Base-by-base conservation (phyloP, 1,284 basidiomycete genomes). In the Fomes fomentarius region DNA sequence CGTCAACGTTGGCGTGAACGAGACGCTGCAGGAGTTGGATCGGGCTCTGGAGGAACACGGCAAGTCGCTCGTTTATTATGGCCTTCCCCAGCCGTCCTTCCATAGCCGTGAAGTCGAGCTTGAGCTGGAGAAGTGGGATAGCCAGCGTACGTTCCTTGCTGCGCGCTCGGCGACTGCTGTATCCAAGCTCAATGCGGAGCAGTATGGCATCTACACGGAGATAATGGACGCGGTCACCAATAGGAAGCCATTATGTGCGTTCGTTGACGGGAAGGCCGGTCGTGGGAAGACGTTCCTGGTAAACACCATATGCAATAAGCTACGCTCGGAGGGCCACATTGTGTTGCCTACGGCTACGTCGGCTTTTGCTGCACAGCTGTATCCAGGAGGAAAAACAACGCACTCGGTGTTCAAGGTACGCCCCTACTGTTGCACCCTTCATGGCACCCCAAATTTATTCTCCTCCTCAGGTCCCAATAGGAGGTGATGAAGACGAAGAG, bases 201-300 rank as follows among this genome's bases (percentile, higher is more conserved):
- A 75, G 58, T 51, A 54, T 8, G 22, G 50, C 9, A 63, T 73
- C 21, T 74, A 65, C 48, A 58, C 61, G 28, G 47, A 59, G 17
- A 60, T 74, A 12, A 54, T 68, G 46, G 42, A 64, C 39, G 66
- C 69, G 4, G 61, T 70, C 9, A 19, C 50, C 4, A 38, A 63
- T 5, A 42, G 49, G 8, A 48, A 46, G 3, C 61, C 63, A 2
- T 48, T 71, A 0, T 63, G 51, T 28, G 56, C 67, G 3, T 76
- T 75, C 47, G 57, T 77, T 17, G 71, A 76, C 54, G 74, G 76
- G 4, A 69, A 71, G 50, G 74, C 74, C 4, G 75, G 75, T 0
- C 59, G 71, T 3, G 75, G 75, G 1, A 77, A 77, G 62, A 76
- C 74, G 0, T 74, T 68, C 30, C 47, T 76, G 1, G 60, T 74